Percentiles rank a stretch among this genome's conserved stretches.
phyloP scores from a whole-genome alignment of 345 rosid species.

The Cardamine occulta region DNA sequence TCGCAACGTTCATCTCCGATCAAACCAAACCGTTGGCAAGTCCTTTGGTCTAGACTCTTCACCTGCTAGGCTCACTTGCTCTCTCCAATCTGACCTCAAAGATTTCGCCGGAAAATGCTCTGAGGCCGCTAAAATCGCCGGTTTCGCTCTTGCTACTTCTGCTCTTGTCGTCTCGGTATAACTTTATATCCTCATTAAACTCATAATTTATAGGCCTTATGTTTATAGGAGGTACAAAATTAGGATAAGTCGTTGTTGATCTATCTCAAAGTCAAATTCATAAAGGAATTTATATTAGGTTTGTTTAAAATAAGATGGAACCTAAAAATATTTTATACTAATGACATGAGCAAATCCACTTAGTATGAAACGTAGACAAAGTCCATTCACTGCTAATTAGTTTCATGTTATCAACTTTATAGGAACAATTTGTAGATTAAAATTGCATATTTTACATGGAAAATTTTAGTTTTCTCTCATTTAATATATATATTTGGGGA shows the following conservation, averaged over 20 bases:
- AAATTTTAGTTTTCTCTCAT: not conserved
- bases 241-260: not conserved
- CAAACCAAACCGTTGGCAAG: slow-evolving; percentile 54
- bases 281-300: not conserved
- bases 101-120: slow-evolving; percentile 66
- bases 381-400: not conserved
- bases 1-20: slow-evolving; percentile 54
- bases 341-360: not conserved
- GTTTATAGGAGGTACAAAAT: not conserved
- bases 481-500: not conserved
- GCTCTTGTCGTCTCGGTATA: slow-evolving; percentile 88
- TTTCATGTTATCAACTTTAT: not conserved
- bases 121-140: slow-evolving; percentile 74
- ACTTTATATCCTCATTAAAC: not conserved
- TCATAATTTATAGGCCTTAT: not conserved
- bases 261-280: not conserved
- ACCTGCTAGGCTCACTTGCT: slow-evolving; percentile 65
- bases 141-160: slow-evolving; percentile 89
- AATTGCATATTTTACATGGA: not conserved
- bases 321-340: not conserved
- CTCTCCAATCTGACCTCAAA: slow-evolving; percentile 67
- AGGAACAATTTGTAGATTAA: not conserved
- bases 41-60: slow-evolving; percentile 64
- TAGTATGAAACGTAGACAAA: too few species aligned
- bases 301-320: not conserved